Evolutionary conservation across 768 basidiomycete genomes (phyloP).

Genomic region (Artomyces pyxidatus): DNA sequence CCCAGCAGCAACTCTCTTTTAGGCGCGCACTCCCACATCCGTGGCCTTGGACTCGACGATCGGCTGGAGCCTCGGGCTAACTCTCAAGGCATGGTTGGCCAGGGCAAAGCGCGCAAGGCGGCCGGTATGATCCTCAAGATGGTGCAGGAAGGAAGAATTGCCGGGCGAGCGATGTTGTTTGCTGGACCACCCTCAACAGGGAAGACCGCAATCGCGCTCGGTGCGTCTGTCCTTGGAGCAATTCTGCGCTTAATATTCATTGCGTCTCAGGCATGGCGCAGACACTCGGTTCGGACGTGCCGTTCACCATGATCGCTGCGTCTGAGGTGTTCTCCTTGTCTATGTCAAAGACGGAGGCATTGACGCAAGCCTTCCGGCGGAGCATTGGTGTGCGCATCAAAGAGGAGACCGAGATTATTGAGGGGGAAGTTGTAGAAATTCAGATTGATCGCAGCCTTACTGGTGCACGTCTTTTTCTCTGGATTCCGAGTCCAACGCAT

Average conservation of each 20-base stretch:
- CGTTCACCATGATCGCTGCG: constrained; percentile 96
- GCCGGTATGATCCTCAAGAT: constrained; percentile 97
- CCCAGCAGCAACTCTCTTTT: constrained; percentile 8
- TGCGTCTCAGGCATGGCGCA: constrained; percentile 80
- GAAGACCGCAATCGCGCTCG: constrained; percentile 97
- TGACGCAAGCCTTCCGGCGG: constrained; percentile 92
- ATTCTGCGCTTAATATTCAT: background rate
- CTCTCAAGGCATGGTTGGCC: constrained; percentile 96
- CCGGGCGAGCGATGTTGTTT: constrained; percentile 93
- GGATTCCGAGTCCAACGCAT: background rate
- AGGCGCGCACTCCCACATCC: constrained; percentile 94
- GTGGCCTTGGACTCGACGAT: constrained; percentile 89
- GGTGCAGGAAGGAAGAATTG: constrained; percentile 94
- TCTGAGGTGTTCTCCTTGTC: constrained; percentile 97
- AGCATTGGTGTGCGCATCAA: constrained; percentile 97
- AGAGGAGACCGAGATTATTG: constrained; percentile 95
- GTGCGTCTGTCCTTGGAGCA: constrained; percentile 33
- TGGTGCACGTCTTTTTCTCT: constrained; percentile 50
- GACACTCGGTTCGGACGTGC: constrained; percentile 87
- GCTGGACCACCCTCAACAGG: constrained; percentile 97
- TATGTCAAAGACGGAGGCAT: constrained; percentile 97
- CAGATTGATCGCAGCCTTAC: constrained; percentile 96
- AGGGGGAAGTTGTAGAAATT: constrained; percentile 97
- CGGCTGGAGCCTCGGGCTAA: constrained; percentile 82
- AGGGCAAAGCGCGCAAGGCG: constrained; percentile 91